Base-by-base conservation (phyloP, 495 filamentous ascomycete species). In the Penicillium taxi region DNA sequence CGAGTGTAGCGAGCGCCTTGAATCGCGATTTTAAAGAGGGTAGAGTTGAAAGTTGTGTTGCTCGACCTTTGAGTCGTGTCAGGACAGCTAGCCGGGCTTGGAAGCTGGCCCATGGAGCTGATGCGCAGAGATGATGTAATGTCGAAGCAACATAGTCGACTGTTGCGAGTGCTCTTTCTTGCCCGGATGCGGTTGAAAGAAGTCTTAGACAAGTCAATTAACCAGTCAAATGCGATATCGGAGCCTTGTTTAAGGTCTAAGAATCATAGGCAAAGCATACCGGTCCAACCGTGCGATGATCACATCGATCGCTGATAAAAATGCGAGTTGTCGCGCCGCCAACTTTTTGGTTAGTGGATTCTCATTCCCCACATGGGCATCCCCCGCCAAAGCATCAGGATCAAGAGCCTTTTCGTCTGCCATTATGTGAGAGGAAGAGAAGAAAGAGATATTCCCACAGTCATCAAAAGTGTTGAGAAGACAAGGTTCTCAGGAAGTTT, bases 1-100 rank as follows among this genome's bases (percentile, higher is more conserved):
- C 54, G 37, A 66, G 70, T 46, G 40, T 73, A 58, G 61, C 75
- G 63, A 53, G 72, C 32, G 49, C 77, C 42, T 50, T 64, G 63
- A 44, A 60, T 52, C 56, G 79, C 53, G 50, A 47, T 32, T 47
- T 66, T 50, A 48, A 47, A 34, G 53, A 45, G 27, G 38, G 26
- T 29, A 55, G 44, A 47, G 42, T 39, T 32, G 46, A 31, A 20
- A 32, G 44, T 19, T 34, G 42, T 14, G 45, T 12, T 31, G 51
- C 25, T 22, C 40, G 26, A 25, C 35, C 23, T 40, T 48, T 45
- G n/a, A 71, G 48, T 8, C 59, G 56, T 0, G 66, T 57, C 11
- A 64, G 48, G 11, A 72, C 53, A 15, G 56, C 35, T 6, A 70
- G 53, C 1, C 56, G 48, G 2, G 50, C 50, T 44, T 64, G 61